These are phyloP conservation scores for Sutorius australiensis DNA, from an alignment of 768 basidiomycete genomes.

Conservation along the genomic window DNA sequence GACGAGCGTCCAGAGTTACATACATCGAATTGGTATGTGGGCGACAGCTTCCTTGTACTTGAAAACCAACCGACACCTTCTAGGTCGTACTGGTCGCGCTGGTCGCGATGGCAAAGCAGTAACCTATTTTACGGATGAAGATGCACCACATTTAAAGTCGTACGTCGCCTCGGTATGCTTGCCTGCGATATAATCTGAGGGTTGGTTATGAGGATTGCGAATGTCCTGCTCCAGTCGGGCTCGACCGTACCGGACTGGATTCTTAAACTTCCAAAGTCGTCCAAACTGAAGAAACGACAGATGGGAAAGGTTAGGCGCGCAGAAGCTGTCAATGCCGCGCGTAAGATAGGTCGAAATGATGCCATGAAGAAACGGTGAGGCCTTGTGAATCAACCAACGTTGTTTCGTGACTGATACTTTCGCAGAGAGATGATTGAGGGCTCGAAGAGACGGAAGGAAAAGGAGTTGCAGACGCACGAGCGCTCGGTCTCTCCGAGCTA, in stretches of 20 bases:
- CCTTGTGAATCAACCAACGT: background rate
- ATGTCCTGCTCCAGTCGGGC: constrained; percentile 91
- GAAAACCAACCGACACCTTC: constrained; percentile 4
- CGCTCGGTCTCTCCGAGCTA: background rate
- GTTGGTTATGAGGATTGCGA: constrained; percentile 67
- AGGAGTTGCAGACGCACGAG: constrained; percentile 12
- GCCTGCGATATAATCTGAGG: constrained; percentile 8
- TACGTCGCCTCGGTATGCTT: constrained; percentile 33
- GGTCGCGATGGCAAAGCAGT: constrained; percentile 90
- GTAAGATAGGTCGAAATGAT: constrained; percentile 63
- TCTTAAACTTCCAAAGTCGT: constrained; percentile 87
- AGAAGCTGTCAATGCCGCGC: constrained; percentile 67
- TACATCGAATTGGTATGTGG: constrained; percentile 83
- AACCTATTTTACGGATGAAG: constrained; percentile 94
- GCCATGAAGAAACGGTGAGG: constrained; percentile 70
- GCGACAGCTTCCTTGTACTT: background rate
- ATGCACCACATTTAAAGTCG: constrained; percentile 90
- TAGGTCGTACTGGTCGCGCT: constrained; percentile 92
- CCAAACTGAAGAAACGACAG: constrained; percentile 78
- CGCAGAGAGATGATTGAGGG: constrained; percentile 74
- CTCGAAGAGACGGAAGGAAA: constrained; percentile 62
- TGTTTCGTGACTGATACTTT: background rate
- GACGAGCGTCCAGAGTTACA: constrained; percentile 89
- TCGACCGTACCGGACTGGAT: constrained; percentile 94
- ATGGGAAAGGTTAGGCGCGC: constrained; percentile 85